Evolutionary conservation across 2,329 filamentous ascomycete genomes (phyloP).

Genomic region (Cryoendolithus antarcticus): DNA sequence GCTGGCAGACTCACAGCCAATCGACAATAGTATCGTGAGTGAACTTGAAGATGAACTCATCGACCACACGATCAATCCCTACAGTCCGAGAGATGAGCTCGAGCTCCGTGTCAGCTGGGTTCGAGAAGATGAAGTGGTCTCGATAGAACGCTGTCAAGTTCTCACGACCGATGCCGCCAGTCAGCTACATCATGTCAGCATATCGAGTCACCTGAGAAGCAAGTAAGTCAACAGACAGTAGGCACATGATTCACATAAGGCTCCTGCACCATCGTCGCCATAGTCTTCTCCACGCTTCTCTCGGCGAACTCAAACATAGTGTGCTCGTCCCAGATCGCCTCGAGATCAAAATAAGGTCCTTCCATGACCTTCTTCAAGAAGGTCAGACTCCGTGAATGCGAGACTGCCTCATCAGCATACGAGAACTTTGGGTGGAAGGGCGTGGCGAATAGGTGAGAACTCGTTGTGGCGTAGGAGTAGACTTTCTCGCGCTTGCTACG

Average conservation of each 20-base stretch:
- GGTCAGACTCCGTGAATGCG: slow-evolving; percentile 53
- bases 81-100: slow-evolving; percentile 61
- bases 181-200: slow-evolving; percentile 23
- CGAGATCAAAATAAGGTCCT: slow-evolving; percentile 61
- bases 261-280: slow-evolving; percentile 70
- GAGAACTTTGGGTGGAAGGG: no score
- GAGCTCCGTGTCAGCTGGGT: slow-evolving; percentile 53
- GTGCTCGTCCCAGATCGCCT: slow-evolving; percentile 70
- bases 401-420: slow-evolving; percentile 43
- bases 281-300: slow-evolving; percentile 57
- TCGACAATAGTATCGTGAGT: slow-evolving; percentile 53
- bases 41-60: slow-evolving; percentile 56
- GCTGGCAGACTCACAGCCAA: slow-evolving; percentile 52
- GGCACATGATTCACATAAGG: slow-evolving; percentile 71
- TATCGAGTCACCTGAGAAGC: no score
- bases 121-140: slow-evolving; percentile 63
- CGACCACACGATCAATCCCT: slow-evolving; percentile 58
- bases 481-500: no score
- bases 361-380: slow-evolving; percentile 52
- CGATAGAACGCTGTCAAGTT: slow-evolving; percentile 56
- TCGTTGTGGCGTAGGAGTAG: no score
- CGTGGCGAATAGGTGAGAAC: no score
- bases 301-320: slow-evolving; percentile 58
- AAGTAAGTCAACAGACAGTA: slow-evolving; percentile 28
- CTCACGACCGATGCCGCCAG: slow-evolving; percentile 55